A percentile compares a stretch with the other conserved stretches of the same genome.
These are phyloP conservation scores for Penicillium waksmanii DNA, from an alignment of 495 filamentous ascomycete genomes.

Conservation along the genomic window DNA sequence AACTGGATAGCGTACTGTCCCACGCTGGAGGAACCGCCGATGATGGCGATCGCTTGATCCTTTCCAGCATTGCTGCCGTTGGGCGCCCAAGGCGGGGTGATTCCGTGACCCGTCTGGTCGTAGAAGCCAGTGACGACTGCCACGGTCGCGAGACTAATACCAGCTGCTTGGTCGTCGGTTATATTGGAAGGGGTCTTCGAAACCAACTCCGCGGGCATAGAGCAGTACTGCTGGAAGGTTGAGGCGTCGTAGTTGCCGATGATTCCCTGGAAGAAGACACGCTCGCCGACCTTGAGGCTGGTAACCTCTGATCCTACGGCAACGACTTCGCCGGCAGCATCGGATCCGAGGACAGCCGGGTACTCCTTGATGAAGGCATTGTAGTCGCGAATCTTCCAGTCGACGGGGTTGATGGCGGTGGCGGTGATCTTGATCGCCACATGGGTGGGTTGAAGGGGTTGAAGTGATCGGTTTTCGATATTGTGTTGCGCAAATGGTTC, in stretches of 20 bases:
- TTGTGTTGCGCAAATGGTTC: slow-evolving; percentile 8
- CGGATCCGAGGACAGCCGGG: slow-evolving; percentile 45
- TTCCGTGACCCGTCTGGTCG: slow-evolving; percentile 24
- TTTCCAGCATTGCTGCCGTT: slow-evolving; percentile 29
- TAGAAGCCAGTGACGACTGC: slow-evolving; percentile 40
- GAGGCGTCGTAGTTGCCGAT: slow-evolving; percentile 37
- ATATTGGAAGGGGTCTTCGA: slow-evolving; percentile 39
- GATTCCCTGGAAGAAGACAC: slow-evolving; percentile 38
- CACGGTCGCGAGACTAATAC: slow-evolving; percentile 42
- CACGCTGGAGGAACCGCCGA: slow-evolving; percentile 50
- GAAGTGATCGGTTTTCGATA: slow-evolving; percentile 13
- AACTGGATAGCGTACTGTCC: slow-evolving; percentile 48
- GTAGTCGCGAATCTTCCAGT: slow-evolving; percentile 38
- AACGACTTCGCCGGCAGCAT: slow-evolving; percentile 44
- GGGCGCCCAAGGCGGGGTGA: slow-evolving; percentile 26
- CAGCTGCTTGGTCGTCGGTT: slow-evolving; percentile 44
- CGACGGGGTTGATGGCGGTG: slow-evolving; percentile 50
- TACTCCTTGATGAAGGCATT: slow-evolving; percentile 27
- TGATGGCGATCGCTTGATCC: slow-evolving; percentile 43
- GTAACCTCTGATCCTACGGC: slow-evolving; percentile 37
- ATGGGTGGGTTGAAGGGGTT: slow-evolving; percentile 2
- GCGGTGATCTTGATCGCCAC: slow-evolving; percentile 42
- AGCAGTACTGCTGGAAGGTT: slow-evolving; percentile 43
- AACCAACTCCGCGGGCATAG: slow-evolving; percentile 34
- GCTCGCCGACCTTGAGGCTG: slow-evolving; percentile 34